A percentile compares a stretch with the other conserved stretches of the same genome.
Conservation (phyloP, 2,329 filamentous ascomycete genomes). For the Didymosphaeria variabile region DNA sequence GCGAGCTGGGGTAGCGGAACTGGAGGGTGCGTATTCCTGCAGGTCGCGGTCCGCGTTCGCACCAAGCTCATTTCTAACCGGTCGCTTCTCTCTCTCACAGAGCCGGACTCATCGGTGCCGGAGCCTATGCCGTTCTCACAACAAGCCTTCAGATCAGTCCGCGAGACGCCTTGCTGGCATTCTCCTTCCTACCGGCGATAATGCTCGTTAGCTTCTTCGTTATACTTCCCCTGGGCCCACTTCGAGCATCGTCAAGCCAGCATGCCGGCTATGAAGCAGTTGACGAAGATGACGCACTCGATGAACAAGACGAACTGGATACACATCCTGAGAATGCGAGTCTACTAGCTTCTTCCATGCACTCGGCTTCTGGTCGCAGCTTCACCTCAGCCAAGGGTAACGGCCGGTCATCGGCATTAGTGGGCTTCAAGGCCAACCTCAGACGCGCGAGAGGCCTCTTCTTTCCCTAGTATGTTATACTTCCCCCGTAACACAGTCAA, state of each 20-base stretch:
- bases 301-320: slow-evolving; percentile 30
- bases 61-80: not conserved
- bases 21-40: slow-evolving; percentile 63
- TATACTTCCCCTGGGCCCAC: slow-evolving; percentile 74
- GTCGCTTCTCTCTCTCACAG: not conserved
- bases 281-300: slow-evolving; percentile 50
- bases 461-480: slow-evolving; percentile 67
- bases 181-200: slow-evolving; percentile 78
- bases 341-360: slow-evolving; percentile 45
- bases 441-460: slow-evolving; percentile 75
- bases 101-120: slow-evolving; percentile 85
- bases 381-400: slow-evolving; percentile 28
- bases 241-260: slow-evolving; percentile 59
- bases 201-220: slow-evolving; percentile 90
- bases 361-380: slow-evolving; percentile 42
- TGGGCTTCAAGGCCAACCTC: slow-evolving; percentile 62
- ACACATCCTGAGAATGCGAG: slow-evolving; percentile 42
- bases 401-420: slow-evolving; percentile 25
- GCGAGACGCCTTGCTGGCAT: slow-evolving; percentile 75
- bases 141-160: slow-evolving; percentile 81
- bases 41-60: not conserved
- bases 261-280: slow-evolving; percentile 65
- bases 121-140: slow-evolving; percentile 86
- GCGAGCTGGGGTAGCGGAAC: slow-evolving; percentile 94
- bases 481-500: too few relatives aligned